Evolutionary conservation across 805 yeast genomes (phyloP), one percentile per base, ranked within the genome.

Genomic region (Candida boidinii): DNA sequence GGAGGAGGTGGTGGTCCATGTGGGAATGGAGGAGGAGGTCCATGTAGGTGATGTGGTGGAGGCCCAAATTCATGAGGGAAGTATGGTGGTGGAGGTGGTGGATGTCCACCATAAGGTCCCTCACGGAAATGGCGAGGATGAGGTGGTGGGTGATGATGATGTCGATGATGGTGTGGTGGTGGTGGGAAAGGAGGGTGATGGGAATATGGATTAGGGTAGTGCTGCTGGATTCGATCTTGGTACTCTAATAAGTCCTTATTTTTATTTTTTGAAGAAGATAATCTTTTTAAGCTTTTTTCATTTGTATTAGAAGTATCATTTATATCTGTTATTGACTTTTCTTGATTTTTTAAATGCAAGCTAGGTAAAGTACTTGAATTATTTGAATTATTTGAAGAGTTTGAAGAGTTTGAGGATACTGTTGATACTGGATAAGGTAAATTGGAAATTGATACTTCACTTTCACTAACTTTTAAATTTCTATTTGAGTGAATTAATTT

Each of bases 1-100:
- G 35, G 30, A 21, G 32, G 35, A 9, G 26, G 20, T n/a, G 36
- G 34, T 12, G 39, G 35, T 26, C 37, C 36, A n/a, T 15, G 30
- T 9, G 21, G 29, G 17, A 4, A 24, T 11, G 14, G 28, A 30
- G 14, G 39, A 34, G 10, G 31, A 25, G 18, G 23, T 20, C 23
- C 16, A 29, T 25, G 27, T 19, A 34, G 38, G 4, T 33, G 35
- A 13, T 26, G 30, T 26, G 31, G 29, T 14, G 25, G 31, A 10
- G 30, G 32, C 3, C 26, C 34, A 11, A 27, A 26, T 16, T 13
- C 16, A 13, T 13, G 34, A 33, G 20, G 20, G 15, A 11, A 19
- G 17, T n/a, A 23, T 7, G 22, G 35, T 10, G 28, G 19, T 11
- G 26, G 30, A n/a, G 34, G 36, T 7, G 14, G 28, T 11, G 5